Base-by-base conservation (phyloP, 208 protist genomes). In the Giardia muris region DNA sequence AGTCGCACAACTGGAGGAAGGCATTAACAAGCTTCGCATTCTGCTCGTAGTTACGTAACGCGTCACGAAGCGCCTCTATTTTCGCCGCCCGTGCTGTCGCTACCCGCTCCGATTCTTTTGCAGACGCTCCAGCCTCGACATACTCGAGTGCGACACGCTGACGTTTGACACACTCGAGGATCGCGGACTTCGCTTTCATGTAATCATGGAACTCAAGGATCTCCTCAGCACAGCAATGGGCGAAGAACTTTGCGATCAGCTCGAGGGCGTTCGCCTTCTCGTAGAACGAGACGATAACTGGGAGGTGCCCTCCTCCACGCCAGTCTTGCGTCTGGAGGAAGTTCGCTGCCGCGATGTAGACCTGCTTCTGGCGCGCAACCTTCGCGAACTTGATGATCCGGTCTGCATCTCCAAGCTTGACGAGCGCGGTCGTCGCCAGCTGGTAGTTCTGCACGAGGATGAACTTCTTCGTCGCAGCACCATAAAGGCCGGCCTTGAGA, bases 311-410 rank as follows among this genome's bases (percentile, higher is more conserved):
- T 67, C 48, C 48, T 4, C n/a, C n/a, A 2, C 87, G 1, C 42
- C n/a, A 90, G 43, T 90, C 45, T 47, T 48, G 87, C 42, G 87
- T 90, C 44, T 90, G 43, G 2, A 90, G 43, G 45, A 90, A 90
- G n/a, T 90, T 90, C 19, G 43, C n/a, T 2, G 87, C 87, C 4
- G 87, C 87, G 1, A 90, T 47, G 45, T 47, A 90, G 43, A 22
- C n/a, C 43, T 90, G 2, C 87, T 90, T 90, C 2, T 2, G 10
- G 2, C 87, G 87, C 42, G 87, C n/a, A 43, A 90, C 48, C 2
- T 90, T 4, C n/a, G 87, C 87, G 45, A 90, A 90, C 87, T 90
- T 90, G 2, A 90, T 45, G 2, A 90, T n/a, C 87, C 48, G 46
- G 4, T 48, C 2, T 19, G 45, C 43, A 47, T 90, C 44, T n/a